Evolutionary conservation across 225 moss, liverwort and hornwort genomes (phyloP).

Genomic region (Polytrichum commune): DNA sequence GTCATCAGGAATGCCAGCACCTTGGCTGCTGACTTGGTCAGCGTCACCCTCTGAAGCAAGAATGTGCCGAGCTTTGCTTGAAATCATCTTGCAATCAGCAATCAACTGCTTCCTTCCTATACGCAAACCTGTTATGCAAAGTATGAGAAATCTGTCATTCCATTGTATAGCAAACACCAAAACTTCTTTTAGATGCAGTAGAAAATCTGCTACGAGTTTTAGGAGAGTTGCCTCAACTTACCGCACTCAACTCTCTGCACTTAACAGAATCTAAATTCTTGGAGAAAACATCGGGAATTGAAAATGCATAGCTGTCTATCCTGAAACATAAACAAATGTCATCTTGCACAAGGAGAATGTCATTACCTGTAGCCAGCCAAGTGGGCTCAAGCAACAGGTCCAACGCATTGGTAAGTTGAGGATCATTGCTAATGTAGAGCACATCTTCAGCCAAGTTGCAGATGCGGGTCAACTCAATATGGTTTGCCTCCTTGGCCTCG

Average conservation of each 20-base stretch:
- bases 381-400: constrained; percentile 73
- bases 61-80: constrained; percentile 48
- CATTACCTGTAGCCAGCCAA: constrained; percentile 77
- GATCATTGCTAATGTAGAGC: constrained; percentile 57
- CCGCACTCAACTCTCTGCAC: too few species aligned
- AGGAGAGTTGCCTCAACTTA: too few species aligned
- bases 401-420: constrained; percentile 44
- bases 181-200: too few species aligned
- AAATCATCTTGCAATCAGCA: constrained; percentile 71
- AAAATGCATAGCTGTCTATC: too few species aligned
- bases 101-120: constrained; percentile 76
- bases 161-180: too few species aligned
- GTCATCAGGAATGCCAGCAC: constrained; percentile 64
- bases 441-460: constrained; percentile 83
- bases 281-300: too few species aligned
- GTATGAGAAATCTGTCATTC: too few species aligned
- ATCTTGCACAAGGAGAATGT: background rate
- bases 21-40: constrained; percentile 57
- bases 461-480: constrained; percentile 72
- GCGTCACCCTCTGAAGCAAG: constrained; percentile 68
- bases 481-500: constrained; percentile 77
- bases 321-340: too few species aligned
- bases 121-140: constrained; percentile 50
- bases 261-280: too few species aligned
- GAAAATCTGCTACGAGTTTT: too few species aligned